These are phyloP conservation scores for Xylariaceae sp. DNA, from an alignment of 2,329 filamentous ascomycete species.

Conservation along the genomic window DNA sequence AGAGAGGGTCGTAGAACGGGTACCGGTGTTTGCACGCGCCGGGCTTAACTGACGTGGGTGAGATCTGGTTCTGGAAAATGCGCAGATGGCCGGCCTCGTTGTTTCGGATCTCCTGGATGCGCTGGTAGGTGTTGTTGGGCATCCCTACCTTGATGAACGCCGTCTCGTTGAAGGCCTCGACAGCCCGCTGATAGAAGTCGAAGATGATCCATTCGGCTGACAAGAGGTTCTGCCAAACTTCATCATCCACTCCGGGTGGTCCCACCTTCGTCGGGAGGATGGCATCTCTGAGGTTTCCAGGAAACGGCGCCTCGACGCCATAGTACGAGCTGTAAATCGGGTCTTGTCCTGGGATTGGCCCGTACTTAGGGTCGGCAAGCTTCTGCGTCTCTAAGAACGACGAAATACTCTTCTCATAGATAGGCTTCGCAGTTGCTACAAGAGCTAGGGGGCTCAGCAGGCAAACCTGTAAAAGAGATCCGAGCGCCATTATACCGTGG, in stretches of 20 bases:
- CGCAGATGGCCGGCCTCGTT: conserved; percentile 49
- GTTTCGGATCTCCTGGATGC: conserved; percentile 44
- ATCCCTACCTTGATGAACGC: conserved; percentile 36
- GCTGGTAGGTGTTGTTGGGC: conserved; percentile 41
- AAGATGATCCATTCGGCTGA: conserved; percentile 49
- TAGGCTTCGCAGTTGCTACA: conserved; percentile 15
- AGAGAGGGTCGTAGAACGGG: conserved; percentile 25
- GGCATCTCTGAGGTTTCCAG: conserved; percentile 40
- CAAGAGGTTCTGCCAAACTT: conserved; percentile 48
- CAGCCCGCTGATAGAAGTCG: conserved; percentile 46
- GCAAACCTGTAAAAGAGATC: conserved; percentile 24
- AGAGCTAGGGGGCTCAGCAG: conserved; percentile 19
- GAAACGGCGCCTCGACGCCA: conserved; percentile 39
- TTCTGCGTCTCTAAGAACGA: conserved; percentile 24
- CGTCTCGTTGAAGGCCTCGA: conserved; percentile 43
- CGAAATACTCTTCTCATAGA: conserved; percentile 6
- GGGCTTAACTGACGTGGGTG: conserved; percentile 45
- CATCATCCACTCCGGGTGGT: conserved; percentile 42
- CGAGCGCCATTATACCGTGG: conserved; percentile 17
- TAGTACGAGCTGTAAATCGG: conserved; percentile 39
- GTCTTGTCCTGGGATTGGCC: conserved; percentile 39
- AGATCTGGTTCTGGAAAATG: conserved; percentile 49
- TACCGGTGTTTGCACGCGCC: conserved; percentile 28
- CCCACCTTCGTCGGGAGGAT: conserved; percentile 33
- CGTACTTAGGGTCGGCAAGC: conserved; percentile 32